Base-by-base conservation (phyloP, 2,329 filamentous ascomycete genomes). In the Fusarium avenaceum region DNA sequence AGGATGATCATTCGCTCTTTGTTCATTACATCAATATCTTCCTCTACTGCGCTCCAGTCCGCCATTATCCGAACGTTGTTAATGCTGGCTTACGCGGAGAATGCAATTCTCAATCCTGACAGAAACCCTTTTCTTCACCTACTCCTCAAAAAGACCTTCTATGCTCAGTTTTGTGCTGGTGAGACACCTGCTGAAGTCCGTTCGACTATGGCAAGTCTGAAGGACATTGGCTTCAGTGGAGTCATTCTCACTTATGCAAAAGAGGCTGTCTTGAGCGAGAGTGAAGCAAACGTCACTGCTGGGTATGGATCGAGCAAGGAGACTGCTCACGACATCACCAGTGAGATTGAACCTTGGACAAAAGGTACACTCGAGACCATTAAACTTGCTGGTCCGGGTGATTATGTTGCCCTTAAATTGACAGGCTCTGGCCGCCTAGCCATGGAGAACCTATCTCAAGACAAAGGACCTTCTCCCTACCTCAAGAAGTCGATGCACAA, bases 161-260 rank as follows among this genome's bases (percentile, higher is more conserved):
- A 97, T 77, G 88, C 89, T 28, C 94, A 97, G 73, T 97, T 96
- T 78, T 97, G 94, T 78, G 93, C 92, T 0, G 94, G 94, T 24
- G 91, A 93, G 79, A 91, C 87, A 43, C 82, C 85, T 0, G 72
- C 76, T 2, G 92, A 97, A 78, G 90, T 96, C 2, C 81, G 83
- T 35, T 79, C 76, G 20, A 93, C 90, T 0, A 86, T 93, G 30
- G 75, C 83, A 2, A 81, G 84, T 3, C 82, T 96, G 9, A 92
- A 92, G 76, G 77, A 82, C 26, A 88, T 94, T 35, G 94, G 94
- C 2, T 97, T 93, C 75, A 87, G 86, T 24, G 94, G 94, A 8
- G 91, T 97, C 7, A 93, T 97, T 55, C 83, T 97, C 42, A 89
- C 92, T 44, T 96, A 96, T 74, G 93, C 93, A 3, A 87, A 86